Conservation (phyloP, 805 yeast species). For the Spathaspora sp. region DNA sequence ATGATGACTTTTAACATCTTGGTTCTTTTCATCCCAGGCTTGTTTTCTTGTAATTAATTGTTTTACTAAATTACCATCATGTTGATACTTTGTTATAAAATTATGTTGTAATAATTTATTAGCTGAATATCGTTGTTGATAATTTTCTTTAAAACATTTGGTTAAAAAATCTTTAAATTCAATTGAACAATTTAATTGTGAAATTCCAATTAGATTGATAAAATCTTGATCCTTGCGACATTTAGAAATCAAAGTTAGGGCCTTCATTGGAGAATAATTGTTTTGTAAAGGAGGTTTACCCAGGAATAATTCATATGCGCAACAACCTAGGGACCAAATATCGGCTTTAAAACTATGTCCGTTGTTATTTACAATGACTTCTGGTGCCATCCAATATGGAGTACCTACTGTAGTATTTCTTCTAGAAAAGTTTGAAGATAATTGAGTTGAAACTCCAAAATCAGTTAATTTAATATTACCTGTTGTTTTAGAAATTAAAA, state of each 20-base stretch:
- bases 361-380: slow-evolving; percentile 53
- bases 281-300: slow-evolving; percentile 68
- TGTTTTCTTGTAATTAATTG: slow-evolving; percentile 31
- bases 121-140: slow-evolving; percentile 29
- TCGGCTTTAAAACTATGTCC: slow-evolving; percentile 61
- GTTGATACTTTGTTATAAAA: slow-evolving; percentile 21
- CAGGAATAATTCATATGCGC: slow-evolving; percentile 66
- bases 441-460: slow-evolving; percentile 44
- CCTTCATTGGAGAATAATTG: slow-evolving; percentile 40
- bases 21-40: slow-evolving; percentile 29
- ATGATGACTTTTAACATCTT: slow-evolving; percentile 19
- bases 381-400: slow-evolving; percentile 67
- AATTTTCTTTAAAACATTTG: slow-evolving; percentile 32
- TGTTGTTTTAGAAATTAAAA: slow-evolving; percentile 25
- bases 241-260: slow-evolving; percentile 34
- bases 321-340: slow-evolving; percentile 78
- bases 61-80: slow-evolving; percentile 19
- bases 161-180: slow-evolving; percentile 27
- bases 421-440: slow-evolving; percentile 38
- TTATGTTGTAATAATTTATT: slow-evolving; percentile 28
- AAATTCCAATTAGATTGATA: slow-evolving; percentile 21
- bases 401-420: slow-evolving; percentile 51
- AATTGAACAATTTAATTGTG: slow-evolving; percentile 14
- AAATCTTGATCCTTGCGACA: slow-evolving; percentile 30
- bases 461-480: slow-evolving; percentile 43